Evolutionary conservation across 495 filamentous ascomycete species (phyloP), one percentile per base, ranked within the genome.

Genomic region (Hyaloscypha variabilis): DNA sequence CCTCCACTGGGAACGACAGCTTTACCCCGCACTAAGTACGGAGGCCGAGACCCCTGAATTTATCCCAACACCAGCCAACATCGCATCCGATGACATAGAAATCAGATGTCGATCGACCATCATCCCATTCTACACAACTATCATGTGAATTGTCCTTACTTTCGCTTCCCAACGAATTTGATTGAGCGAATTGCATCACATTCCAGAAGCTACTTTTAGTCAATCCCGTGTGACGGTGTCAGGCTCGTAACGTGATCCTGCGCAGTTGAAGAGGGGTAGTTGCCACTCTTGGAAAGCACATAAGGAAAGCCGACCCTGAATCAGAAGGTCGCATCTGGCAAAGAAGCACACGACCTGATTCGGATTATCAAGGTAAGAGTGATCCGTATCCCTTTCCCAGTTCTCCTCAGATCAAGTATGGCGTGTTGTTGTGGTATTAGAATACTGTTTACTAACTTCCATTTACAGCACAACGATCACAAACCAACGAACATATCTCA

Each of bases 11-110:
- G n/a, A n/a, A n/a, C n/a, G n/a, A 34, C 21, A 61, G 58, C 58
- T 61, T 61, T n/a, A n/a, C 58, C 39, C 58, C 58, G 58, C 58
- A 61, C 36, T 50, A 24, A 54, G 17, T 17, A n/a, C n/a, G n/a
- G n/a, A n/a, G n/a, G n/a, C n/a, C n/a, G n/a, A 11, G 31, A 36
- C 31, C 31, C 31, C 55, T 29, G 24, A 58, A 31, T n/a, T n/a
- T n/a, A n/a, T n/a, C n/a, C n/a, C n/a, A 14, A 17, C 39, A 46
- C 10, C 4, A 17, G 3, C 39, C 39, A n/a, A n/a, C 39, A 10
- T 46, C 39, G 39, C 17, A 10, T 46, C 39, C 39, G n/a, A 8
- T 46, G 31, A 46, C 39, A 14, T 46, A 14, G 39, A 19, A 46
- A 46, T 46, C 39, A 46, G 39, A 46, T 46, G 39, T 46, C 39